phyloP scores from a whole-genome alignment of 495 filamentous ascomycete species.

The Collariella sp. region DNA sequence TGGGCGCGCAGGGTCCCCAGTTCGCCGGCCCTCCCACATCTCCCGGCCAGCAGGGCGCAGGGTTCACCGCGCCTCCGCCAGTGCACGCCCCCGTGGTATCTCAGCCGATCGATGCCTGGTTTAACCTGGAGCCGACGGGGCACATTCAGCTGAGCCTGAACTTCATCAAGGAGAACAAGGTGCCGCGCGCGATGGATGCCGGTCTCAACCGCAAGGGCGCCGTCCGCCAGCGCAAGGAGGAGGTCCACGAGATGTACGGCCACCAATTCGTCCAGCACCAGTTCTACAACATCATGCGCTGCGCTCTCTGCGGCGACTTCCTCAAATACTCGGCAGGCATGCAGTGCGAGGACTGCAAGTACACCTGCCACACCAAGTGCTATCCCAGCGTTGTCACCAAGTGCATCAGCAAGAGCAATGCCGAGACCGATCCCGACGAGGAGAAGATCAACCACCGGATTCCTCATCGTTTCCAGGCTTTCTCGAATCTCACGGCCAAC shows the following conservation, averaged over 20 bases:
- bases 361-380: constrained; percentile 96
- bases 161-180: constrained; percentile 60
- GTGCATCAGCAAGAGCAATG: constrained; percentile 98
- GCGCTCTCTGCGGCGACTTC: constrained; percentile 94
- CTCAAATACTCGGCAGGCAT: constrained; percentile 97
- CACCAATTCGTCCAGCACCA: constrained; percentile 97
- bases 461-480: constrained; percentile 88
- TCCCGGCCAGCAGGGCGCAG: constrained; percentile 17
- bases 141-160: constrained; percentile 74
- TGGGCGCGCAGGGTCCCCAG: constrained; percentile 40
- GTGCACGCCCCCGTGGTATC: constrained; percentile 39
- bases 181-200: constrained; percentile 61
- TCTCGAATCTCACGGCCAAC: constrained; percentile 93
- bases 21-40: constrained; percentile 33
- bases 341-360: constrained; percentile 99
- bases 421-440: constrained; percentile 94
- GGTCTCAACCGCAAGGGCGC: constrained; percentile 93
- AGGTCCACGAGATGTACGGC: constrained; percentile 94
- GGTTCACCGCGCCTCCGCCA: constrained; percentile 18
- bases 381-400: constrained; percentile 98
- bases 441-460: constrained; percentile 99
- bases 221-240: constrained; percentile 92
- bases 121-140: constrained; percentile 88
- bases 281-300: constrained; percentile 99
- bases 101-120: constrained; percentile 86